A percentile compares a stretch with the other conserved stretches of the same genome.
Conservation (phyloP, 257 asterid species). For the Anisodus tanguticus region DNA sequence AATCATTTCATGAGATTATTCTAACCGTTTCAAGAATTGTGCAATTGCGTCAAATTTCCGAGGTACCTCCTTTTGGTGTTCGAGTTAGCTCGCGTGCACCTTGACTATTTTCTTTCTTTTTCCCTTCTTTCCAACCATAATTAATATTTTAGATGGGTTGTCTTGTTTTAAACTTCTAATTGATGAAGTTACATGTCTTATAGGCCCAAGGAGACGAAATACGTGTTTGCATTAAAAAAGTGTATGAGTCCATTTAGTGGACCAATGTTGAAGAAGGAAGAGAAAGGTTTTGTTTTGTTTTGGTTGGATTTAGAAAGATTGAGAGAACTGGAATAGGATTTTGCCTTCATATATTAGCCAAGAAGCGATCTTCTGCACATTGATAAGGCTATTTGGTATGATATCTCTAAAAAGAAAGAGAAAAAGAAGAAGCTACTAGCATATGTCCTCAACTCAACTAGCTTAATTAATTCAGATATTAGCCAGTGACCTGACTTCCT, state of each 20-base stretch:
- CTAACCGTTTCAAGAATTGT: too few species aligned
- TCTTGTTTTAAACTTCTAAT: not conserved
- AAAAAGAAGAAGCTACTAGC: not conserved
- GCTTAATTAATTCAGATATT: not conserved
- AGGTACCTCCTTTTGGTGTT: not conserved
- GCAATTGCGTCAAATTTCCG: too few species aligned
- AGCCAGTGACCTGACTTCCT: not conserved
- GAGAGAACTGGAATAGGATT: not conserved
- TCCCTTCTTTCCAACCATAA: not conserved
- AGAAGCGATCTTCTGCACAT: not conserved
- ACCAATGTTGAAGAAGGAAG: not conserved
- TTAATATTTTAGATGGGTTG: not conserved
- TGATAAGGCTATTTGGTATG: not conserved
- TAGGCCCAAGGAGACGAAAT: not conserved
- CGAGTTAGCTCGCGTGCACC: not conserved
- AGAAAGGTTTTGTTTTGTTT: not conserved
- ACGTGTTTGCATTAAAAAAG: not conserved
- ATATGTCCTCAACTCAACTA: not conserved
- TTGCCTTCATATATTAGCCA: not conserved
- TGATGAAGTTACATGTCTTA: too few species aligned
- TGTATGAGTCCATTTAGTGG: not conserved
- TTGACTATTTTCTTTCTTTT: too few species aligned
- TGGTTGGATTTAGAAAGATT: not conserved
- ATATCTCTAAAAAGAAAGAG: not conserved
- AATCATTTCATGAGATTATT: too few species aligned